phyloP scores from a whole-genome alignment of 352 stramenopile genomes.

The Salisapilia sapeloensis region DNA sequence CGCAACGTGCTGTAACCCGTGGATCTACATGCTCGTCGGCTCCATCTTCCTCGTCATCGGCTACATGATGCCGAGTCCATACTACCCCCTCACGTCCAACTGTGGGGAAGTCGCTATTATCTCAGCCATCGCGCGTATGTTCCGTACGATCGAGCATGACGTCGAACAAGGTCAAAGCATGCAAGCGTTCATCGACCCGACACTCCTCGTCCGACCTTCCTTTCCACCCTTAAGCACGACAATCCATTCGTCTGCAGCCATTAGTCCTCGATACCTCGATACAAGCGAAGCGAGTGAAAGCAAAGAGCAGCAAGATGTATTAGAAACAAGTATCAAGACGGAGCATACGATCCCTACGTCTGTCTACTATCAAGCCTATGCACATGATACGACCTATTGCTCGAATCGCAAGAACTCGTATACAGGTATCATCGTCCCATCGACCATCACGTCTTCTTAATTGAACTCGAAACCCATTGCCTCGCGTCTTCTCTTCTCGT shows the following conservation, averaged over 20 bases:
- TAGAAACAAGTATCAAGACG: neutral
- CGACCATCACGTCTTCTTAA: neutral
- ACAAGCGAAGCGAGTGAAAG: no score
- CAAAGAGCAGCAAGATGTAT: neutral
- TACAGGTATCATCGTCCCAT: neutral
- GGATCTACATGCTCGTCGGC: constrained; percentile 79
- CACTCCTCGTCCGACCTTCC: no score
- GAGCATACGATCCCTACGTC: neutral
- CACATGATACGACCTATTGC: neutral
- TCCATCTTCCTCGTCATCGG: constrained; percentile 41
- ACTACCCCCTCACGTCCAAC: constrained; percentile 64
- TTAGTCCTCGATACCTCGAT: no score
- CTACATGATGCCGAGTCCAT: constrained; percentile 53
- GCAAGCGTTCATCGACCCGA: constrained; percentile 49
- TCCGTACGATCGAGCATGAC: constrained; percentile 70
- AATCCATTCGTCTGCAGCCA: no score
- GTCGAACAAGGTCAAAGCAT: constrained; percentile 67
- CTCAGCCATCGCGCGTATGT: constrained; percentile 67
- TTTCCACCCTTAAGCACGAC: no score
- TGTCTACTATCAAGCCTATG: neutral
- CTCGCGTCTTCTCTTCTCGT: neutral
- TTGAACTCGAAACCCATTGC: neutral
- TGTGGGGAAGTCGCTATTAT: constrained; percentile 64
- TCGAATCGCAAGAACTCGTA: neutral
- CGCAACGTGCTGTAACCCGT: constrained; percentile 73